Evolutionary conservation across 805 yeast genomes (phyloP).

Genomic region (Starmerella apis): DNA sequence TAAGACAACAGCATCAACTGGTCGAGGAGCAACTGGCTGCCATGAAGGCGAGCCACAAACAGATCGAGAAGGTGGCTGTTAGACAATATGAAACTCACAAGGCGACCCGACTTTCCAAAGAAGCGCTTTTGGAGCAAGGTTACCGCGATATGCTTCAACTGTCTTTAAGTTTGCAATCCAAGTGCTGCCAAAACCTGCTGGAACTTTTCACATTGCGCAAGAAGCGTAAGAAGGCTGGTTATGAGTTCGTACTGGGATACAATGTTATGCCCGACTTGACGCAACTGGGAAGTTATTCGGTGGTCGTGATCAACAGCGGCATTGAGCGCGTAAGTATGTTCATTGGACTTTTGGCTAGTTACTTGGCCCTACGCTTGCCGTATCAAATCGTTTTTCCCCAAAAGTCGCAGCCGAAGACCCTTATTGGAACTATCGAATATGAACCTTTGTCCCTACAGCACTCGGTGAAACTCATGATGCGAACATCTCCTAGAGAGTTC

Average conservation of each 20-base stretch:
- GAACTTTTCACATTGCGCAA: constrained; percentile 24
- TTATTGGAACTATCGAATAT: constrained; percentile 20
- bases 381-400: constrained; percentile 28
- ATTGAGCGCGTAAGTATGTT: constrained; percentile 31
- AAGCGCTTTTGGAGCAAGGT: constrained; percentile 18
- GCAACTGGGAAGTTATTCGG: constrained; percentile 27
- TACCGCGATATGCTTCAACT: constrained; percentile 22
- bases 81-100: constrained; percentile 1
- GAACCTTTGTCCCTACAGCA: constrained; percentile 18
- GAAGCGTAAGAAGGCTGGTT: constrained; percentile 23
- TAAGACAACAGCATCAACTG: constrained; percentile 14
- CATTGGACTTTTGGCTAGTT: constrained; percentile 28
- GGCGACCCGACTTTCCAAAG: constrained; percentile 2
- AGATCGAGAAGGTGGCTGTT: neutral
- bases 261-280: constrained; percentile 29
- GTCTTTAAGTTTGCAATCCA: constrained; percentile 23
- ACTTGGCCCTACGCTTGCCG: constrained; percentile 30
- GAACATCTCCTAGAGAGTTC: constrained; percentile 28
- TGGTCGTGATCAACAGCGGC: constrained; percentile 28
- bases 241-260: constrained; percentile 29
- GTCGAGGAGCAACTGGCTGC: neutral
- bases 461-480: constrained; percentile 27
- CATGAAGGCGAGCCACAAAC: neutral
- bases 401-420: constrained; percentile 22
- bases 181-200: constrained; percentile 22